phyloP scores from a whole-genome alignment of 352 stramenopile species.

The Phytopythium vexans region DNA sequence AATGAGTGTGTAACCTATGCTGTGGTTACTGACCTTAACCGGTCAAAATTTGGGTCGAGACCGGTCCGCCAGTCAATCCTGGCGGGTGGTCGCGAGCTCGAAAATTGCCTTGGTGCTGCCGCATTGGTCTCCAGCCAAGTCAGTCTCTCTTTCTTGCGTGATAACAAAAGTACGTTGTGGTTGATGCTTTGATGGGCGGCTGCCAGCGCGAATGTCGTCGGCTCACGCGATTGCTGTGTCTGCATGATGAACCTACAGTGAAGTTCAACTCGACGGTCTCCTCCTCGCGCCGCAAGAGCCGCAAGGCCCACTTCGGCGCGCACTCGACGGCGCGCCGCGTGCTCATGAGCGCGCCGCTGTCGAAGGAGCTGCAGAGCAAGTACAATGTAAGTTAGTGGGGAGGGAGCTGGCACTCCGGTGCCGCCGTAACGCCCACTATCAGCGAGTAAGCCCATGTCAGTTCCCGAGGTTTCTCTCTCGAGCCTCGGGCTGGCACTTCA shows the following conservation, averaged over 20 bases:
- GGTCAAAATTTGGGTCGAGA: no score
- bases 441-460: conserved; percentile 90
- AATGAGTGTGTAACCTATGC: no score
- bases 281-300: conserved; percentile 96
- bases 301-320: conserved; percentile 99
- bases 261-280: conserved; percentile 94
- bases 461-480: conserved; percentile 6
- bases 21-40: no score
- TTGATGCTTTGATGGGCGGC: not conserved
- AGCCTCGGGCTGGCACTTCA: conserved; percentile 73
- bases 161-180: conserved; percentile 77
- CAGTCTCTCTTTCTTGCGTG: conserved; percentile 87
- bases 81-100: no score
- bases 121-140: conserved; percentile 18
- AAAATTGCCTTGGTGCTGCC: no score
- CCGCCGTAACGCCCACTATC: conserved; percentile 49
- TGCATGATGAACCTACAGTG: conserved; percentile 37
- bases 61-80: no score
- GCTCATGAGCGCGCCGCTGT: conserved; percentile 97
- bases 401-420: not conserved
- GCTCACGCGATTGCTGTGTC: conserved; percentile 1
- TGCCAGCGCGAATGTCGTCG: no score
- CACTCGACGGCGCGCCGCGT: conserved; percentile 95
- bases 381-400: conserved; percentile 96
- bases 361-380: conserved; percentile 99